Evolutionary conservation across 768 basidiomycete genomes (phyloP).

Genomic region (Coprinopsis strossmayeri): DNA sequence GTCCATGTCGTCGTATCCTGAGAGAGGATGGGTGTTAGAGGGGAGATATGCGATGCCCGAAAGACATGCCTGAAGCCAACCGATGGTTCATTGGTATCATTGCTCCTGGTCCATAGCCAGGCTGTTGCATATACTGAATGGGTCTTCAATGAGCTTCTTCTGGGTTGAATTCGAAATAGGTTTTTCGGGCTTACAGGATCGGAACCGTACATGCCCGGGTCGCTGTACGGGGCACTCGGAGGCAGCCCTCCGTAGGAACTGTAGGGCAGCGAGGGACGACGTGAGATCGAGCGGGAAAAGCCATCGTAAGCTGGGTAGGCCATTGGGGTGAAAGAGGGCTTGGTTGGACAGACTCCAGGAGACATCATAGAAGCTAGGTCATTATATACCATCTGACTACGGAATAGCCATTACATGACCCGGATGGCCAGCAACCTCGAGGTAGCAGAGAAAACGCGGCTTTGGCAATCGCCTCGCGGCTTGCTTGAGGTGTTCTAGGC

Average conservation of each 20-base stretch:
- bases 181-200: constrained; percentile 23
- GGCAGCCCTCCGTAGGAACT: constrained; percentile 21
- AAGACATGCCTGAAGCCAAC: constrained; percentile 32
- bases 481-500: constrained; percentile 6
- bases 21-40: constrained; percentile 14
- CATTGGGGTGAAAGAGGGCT: constrained; percentile 13
- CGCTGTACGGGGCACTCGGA: constrained; percentile 35
- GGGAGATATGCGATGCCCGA: neutral
- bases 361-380: neutral
- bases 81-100: constrained; percentile 33
- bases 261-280: constrained; percentile 35
- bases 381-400: neutral
- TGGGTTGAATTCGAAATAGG: neutral
- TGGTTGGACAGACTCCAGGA: constrained; percentile 4
- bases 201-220: constrained; percentile 30
- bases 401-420: neutral
- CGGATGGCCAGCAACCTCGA: neutral
- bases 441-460: neutral
- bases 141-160: neutral
- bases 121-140: neutral
- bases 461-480: constrained; percentile 7
- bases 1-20: constrained; percentile 51
- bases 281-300: constrained; percentile 25
- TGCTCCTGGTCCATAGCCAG: constrained; percentile 30
- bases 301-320: constrained; percentile 19